Evolutionary conservation across 1,284 basidiomycete species (phyloP), one percentile per base, ranked within the genome.

Genomic region (Termitomyces sp.): DNA sequence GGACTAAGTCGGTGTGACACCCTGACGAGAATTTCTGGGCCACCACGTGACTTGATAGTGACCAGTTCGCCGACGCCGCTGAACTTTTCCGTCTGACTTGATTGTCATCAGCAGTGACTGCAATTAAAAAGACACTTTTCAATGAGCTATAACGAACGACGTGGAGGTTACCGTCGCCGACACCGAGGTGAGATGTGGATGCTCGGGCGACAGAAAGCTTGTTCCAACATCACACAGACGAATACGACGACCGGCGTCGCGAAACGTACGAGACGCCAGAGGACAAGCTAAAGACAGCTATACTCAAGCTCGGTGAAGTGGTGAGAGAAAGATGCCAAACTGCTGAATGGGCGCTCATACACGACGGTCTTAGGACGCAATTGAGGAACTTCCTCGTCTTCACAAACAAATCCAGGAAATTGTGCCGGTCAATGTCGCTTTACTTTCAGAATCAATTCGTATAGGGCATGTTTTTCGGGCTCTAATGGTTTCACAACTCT

Each of bases 251-350:
- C 70, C 76, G 81, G 38, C 79, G 84, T 19, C 79, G 80, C 58
- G 83, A 86, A 54, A 61, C 72, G 36, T 71, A 73, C 61, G 91
- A 92, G 62, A 82, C 85, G 13, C 87, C 88, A 17, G 87, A 89
- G 59, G 80, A 88, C 54, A 84, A 82, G 63, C 72, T 91, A 55
- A 86, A 80, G 69, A 80, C 76, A 60, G 76, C 81, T 58, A 85
- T 93, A 59, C 75, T 91, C 64, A 86, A 84, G 64, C 76, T 90
- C 55, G 90, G 90, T 47, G 90, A 94, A 75, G 90, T 92, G 70
- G 91, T 92, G 67, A 74, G 89, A 34, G 5, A 75, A 8, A 36
- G 34, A 13, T 12, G 30, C 24, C 15, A n/a, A 7, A 24, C 48
- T 34, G 28, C 51, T 30, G 15, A 24, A 43, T 24, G 44, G 41